Evolutionary conservation across 371 early-diverging fungal species (phyloP).

Genomic region (Saksenaea vasiformis): DNA sequence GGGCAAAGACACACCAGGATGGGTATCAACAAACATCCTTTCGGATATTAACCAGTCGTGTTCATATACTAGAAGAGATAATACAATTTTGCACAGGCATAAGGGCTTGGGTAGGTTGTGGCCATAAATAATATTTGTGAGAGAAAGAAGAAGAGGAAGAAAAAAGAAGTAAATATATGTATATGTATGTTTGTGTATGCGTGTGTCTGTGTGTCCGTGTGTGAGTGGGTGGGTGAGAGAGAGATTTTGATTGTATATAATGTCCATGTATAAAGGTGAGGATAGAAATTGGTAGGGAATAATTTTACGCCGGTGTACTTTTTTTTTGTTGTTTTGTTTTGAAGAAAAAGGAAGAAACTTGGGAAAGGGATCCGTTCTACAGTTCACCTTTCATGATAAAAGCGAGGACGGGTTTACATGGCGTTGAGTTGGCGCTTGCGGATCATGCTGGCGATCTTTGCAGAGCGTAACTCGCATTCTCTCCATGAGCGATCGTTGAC

Average conservation of each 20-base stretch:
- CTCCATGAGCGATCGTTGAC: constrained; percentile 37
- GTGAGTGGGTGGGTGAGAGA: background rate
- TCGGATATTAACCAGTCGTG: background rate
- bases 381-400: background rate
- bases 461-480: constrained; percentile 35
- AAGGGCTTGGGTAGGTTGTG: background rate
- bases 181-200: too few relatives aligned
- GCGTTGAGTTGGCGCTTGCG: constrained; percentile 17
- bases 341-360: background rate
- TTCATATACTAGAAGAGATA: constrained; percentile 2
- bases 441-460: constrained; percentile 25
- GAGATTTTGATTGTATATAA: background rate
- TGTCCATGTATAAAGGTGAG: background rate
- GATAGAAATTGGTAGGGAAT: background rate
- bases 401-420: constrained; percentile 12
- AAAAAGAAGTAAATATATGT: too few relatives aligned
- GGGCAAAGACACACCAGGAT: background rate
- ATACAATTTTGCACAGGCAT: constrained; percentile 4
- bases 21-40: background rate
- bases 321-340: background rate
- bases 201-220: too few relatives aligned
- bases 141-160: background rate
- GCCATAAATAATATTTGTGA: background rate
- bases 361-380: background rate
- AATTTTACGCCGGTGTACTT: background rate